Base-by-base conservation (phyloP, 108 stramenopile species). In the Craspedostauros australis region DNA sequence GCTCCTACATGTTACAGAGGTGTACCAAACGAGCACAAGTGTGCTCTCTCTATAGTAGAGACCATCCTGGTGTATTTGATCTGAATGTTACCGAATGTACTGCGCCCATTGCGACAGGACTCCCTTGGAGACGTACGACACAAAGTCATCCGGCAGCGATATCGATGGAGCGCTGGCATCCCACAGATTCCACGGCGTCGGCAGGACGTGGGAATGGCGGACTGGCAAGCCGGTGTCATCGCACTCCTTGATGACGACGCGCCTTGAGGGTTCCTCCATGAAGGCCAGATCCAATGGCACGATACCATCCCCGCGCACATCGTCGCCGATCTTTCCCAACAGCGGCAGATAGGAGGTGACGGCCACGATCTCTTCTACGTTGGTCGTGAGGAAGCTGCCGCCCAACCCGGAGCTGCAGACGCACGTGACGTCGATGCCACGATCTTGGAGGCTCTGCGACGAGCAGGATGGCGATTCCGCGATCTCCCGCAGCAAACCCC, bases 111-210 rank as follows among this genome's bases (percentile, higher is more conserved):
- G 64, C 22, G 53, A 46, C 32, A 87, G 57, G 8, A 87, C 80
- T 16, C 79, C 78, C 3, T 54, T 44, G 7, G 75, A 74, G 2
- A 77, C 75, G 62, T 87, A 87, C 12, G 63, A 64, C 53, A 72
- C 73, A 36, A 68, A 58, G 26, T 61, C 61, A 2, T 77, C 76
- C 7, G 78, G 78, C 12, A 87, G 44, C 1, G 28, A 51, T 38
- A 74, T 77, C 9, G 75, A 77, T 3, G 80, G 62, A 5, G 85
- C 80, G 32, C 34, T 64, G 2, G 76, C 79, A 64, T 87, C 81
- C 39, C 57, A 49, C 30, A 87, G 54, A 54, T 87, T 87, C 80
- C 81, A 87, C 26, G 85, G 85, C 1, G 85, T 87, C 8, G 85
- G 85, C 15, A 87, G 54, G 12, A 87, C 79, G 61, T 87, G 85